These are phyloP conservation scores for Alternaria postmessia DNA, from an alignment of 2,329 filamentous ascomycete genomes.

Conservation along the genomic window DNA sequence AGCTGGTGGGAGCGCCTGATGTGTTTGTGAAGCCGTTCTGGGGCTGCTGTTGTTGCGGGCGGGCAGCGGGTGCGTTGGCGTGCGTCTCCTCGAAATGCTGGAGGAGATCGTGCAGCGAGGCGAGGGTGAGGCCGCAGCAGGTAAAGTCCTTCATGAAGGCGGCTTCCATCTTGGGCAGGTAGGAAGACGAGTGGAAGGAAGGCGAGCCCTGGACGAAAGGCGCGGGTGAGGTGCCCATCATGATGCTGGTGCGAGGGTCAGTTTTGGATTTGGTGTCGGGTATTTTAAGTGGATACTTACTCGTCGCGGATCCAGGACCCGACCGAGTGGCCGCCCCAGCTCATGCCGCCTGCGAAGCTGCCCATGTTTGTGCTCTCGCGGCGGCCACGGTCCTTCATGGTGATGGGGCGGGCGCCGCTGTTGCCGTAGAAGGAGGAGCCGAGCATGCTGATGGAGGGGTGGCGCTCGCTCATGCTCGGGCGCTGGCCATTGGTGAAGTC, in stretches of 20 bases:
- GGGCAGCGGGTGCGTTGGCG: constrained; percentile 70
- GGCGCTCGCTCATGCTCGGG: constrained; percentile 54
- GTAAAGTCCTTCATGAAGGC: constrained; percentile 98
- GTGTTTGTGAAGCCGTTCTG: constrained; percentile 52
- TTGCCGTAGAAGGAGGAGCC: constrained; percentile 61
- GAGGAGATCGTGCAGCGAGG: constrained; percentile 91
- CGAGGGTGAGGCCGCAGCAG: constrained; percentile 88
- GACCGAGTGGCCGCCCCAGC: constrained; percentile 95
- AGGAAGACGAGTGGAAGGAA: constrained; percentile 95
- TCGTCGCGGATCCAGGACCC: constrained; percentile 98
- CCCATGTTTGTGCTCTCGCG: constrained; percentile 68
- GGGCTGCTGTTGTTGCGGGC: constrained; percentile 60
- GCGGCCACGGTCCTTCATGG: constrained; percentile 64
- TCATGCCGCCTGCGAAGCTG: constrained; percentile 80
- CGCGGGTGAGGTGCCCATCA: constrained; percentile 98
- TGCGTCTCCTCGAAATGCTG: constrained; percentile 98
- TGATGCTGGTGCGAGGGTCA: constrained; percentile 69
- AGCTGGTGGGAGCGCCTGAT: constrained; percentile 39
- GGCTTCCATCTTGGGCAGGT: constrained; percentile 93
- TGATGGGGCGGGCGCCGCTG: constrained; percentile 67
- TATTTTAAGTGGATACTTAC: constrained; percentile 67
- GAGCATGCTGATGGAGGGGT: constrained; percentile 62
- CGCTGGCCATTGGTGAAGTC: constrained; percentile 40
- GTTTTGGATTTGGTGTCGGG: constrained; percentile 16
- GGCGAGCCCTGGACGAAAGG: constrained; percentile 79